These are phyloP conservation scores for Podospora conica DNA, from an alignment of 495 filamentous ascomycete genomes.

Conservation along the genomic window DNA sequence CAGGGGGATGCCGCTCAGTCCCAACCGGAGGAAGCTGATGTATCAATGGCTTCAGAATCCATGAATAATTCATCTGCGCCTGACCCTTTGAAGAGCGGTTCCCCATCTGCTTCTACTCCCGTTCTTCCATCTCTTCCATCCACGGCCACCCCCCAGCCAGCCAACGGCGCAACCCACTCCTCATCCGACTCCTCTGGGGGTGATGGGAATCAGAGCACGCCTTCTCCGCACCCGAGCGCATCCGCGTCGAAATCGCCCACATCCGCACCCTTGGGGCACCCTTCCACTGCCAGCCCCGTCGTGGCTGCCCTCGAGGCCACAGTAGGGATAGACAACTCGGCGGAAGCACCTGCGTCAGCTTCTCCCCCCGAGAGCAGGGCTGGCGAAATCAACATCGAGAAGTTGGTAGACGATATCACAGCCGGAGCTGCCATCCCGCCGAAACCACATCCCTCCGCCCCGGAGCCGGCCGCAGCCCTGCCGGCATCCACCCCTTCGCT, in stretches of 20 bases:
- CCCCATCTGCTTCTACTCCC: constrained; percentile 22
- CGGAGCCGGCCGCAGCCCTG: constrained; percentile 18
- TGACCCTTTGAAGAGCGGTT: constrained; percentile 25
- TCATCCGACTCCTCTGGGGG: constrained; percentile 11
- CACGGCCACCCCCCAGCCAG: constrained; percentile 7
- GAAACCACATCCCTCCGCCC: not conserved
- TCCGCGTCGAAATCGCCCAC: not conserved
- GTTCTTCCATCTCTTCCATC: constrained; percentile 17
- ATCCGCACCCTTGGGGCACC: not conserved
- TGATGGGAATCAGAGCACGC: not conserved
- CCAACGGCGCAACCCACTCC: constrained; percentile 13
- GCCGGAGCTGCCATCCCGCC: constrained; percentile 29
- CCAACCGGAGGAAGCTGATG: constrained; percentile 29
- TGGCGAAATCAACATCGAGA: constrained; percentile 43
- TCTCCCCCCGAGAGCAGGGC: constrained; percentile 28
- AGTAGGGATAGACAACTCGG: not conserved
- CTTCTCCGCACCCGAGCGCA: not conserved
- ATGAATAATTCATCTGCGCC: constrained; percentile 33
- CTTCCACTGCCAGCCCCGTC: constrained; percentile 18
- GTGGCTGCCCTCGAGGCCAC: not conserved
- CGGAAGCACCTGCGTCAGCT: constrained; percentile 16
- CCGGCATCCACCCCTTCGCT: constrained; percentile 13
- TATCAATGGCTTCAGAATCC: constrained; percentile 36
- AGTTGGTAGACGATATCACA: constrained; percentile 47
- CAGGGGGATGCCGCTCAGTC: constrained; percentile 28